These are phyloP conservation scores for Ammopiptanthus mongolicus DNA, from an alignment of 306 rosid genomes.

Conservation along the genomic window DNA sequence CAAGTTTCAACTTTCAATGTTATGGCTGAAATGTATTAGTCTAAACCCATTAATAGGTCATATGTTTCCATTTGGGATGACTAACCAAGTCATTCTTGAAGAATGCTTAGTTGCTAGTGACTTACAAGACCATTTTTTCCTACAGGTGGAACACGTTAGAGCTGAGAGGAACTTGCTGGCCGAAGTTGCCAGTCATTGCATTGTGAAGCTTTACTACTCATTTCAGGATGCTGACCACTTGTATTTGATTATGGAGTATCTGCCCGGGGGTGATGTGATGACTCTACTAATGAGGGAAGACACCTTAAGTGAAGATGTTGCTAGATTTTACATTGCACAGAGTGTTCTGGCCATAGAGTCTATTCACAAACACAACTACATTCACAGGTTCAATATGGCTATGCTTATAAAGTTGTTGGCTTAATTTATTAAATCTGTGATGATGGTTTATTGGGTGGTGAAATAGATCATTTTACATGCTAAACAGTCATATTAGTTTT, in stretches of 20 bases:
- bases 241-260: constrained; percentile 96
- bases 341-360: constrained; percentile 97
- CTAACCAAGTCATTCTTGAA: constrained; percentile 16
- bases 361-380: constrained; percentile 90
- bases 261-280: constrained; percentile 99
- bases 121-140: constrained; percentile 9
- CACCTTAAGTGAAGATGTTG: constrained; percentile 75
- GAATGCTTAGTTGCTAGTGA: background rate
- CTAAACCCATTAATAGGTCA: background rate
- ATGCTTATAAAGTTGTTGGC: constrained; percentile 11
- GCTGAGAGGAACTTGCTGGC: constrained; percentile 99
- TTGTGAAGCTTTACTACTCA: constrained; percentile 96
- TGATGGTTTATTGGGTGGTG: constrained; percentile 9
- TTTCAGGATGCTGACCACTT: constrained; percentile 91
- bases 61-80: constrained; percentile 11
- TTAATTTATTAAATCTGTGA: constrained; percentile 7
- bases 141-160: constrained; percentile 95
- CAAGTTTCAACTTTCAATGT: constrained; percentile 4
- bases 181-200: constrained; percentile 97
- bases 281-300: constrained; percentile 96
- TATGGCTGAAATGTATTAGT: background rate
- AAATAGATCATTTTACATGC: constrained; percentile 1
- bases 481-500: constrained; percentile 21
- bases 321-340: constrained; percentile 93
- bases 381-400: constrained; percentile 67